Percentiles rank a stretch among this genome's conserved stretches.
phyloP scores from a whole-genome alignment of 257 asterid species.

The Eucommia ulmoides region DNA sequence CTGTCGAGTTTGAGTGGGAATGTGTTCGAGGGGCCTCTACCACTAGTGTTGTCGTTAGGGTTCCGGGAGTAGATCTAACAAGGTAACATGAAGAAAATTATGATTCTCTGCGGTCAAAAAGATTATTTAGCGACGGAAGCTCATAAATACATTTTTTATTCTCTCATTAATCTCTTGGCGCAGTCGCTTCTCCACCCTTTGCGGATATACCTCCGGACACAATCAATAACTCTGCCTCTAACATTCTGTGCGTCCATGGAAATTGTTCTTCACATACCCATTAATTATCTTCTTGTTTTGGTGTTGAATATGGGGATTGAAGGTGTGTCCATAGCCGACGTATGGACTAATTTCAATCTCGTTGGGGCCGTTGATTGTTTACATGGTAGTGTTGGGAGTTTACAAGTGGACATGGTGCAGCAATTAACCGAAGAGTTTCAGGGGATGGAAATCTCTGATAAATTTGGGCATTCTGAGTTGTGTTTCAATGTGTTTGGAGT shows the following conservation, averaged over 20 bases:
- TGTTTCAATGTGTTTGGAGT: constrained; percentile 25
- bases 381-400: constrained; percentile 10
- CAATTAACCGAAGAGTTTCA: constrained; percentile 12
- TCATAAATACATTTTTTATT: constrained; percentile 17
- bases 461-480: constrained; percentile 30
- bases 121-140: constrained; percentile 19
- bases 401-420: constrained; percentile 23
- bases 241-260: constrained; percentile 25
- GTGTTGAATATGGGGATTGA: constrained; percentile 19
- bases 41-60: too few relatives aligned
- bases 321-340: constrained; percentile 26
- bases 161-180: constrained; percentile 24
- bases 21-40: too few relatives aligned
- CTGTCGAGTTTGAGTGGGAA: too few relatives aligned
- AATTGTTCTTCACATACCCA: constrained; percentile 18
- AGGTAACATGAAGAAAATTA: constrained; percentile 21
- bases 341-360: constrained; percentile 30
- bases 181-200: constrained; percentile 27
- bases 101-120: constrained; percentile 25
- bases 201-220: constrained; percentile 25
- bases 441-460: constrained; percentile 18
- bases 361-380: constrained; percentile 15
- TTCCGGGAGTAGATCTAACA: too few relatives aligned
- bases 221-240: constrained; percentile 26
- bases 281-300: constrained; percentile 23